Conservation (phyloP, 23 red algal species). For the Gracilaria gracilis region DNA sequence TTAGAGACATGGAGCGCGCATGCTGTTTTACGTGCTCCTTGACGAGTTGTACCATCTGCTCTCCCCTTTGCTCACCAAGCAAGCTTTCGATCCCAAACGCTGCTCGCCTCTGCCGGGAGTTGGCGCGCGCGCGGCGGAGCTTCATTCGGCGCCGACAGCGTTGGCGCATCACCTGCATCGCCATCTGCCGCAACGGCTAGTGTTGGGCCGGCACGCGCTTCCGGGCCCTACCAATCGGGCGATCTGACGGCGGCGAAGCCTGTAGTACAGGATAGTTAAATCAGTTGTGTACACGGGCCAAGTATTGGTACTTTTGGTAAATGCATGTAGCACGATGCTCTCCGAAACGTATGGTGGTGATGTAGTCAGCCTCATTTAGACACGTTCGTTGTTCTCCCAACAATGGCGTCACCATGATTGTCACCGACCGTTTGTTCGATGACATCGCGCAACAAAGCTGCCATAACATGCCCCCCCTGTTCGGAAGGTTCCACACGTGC, state of each 20-base stretch:
- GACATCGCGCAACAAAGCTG: conserved; percentile 35
- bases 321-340: too few species aligned
- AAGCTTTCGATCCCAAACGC: not conserved
- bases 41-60: not conserved
- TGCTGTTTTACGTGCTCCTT: not conserved
- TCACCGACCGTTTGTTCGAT: not conserved
- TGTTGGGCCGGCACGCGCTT: conserved; percentile 2
- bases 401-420: too few species aligned
- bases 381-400: too few species aligned
- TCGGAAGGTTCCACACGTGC: conserved; percentile 74
- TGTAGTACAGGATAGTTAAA: too few species aligned
- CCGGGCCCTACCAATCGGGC: conserved; percentile 3
- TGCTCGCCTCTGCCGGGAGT: not conserved
- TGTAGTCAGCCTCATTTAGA: too few species aligned
- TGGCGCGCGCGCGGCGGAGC: not conserved
- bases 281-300: too few species aligned
- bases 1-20: not conserved
- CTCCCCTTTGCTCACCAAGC: conserved; percentile 18
- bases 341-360: too few species aligned
- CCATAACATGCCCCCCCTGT: conserved; percentile 55
- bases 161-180: not conserved
- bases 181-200: not conserved
- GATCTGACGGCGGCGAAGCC: not conserved
- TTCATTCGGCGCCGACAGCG: not conserved
- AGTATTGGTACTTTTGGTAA: too few species aligned